Evolutionary conservation across 176 grass and related monocot genomes (phyloP), one percentile per base, ranked within the genome.

Genomic region (Saccharum officinarum): DNA sequence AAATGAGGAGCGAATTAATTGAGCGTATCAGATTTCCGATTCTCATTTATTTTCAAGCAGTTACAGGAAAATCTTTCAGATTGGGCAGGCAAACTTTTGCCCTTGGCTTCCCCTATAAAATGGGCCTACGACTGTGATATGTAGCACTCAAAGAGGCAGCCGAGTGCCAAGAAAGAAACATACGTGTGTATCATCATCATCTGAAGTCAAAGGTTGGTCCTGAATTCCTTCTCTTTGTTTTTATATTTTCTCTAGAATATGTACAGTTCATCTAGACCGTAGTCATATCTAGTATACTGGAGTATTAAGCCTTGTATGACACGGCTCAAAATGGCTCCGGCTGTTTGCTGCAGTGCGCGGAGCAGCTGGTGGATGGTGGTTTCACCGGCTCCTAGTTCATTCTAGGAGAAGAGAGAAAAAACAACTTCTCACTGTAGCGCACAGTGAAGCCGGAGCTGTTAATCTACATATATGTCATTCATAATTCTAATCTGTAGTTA

Each of bases 81-180:
- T 79, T 33, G 40, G 0, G 0, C 4, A 4, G 26, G 4, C 15
- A 65, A n/a, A 6, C 1, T 46, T 79, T 17, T 28, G 25, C 25
- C 60, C 77, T 10, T 79, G 77, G 15, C 60, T 10, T 79, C 2
- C 4, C 40, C 40, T 79, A 79, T 66, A 79, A 65, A 79, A 66
- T 4, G 39, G 39, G 0, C 40, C 7, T 79, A 23, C 28, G 54
- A 39, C 49, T 18, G 49, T 18, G 16, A 55, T 20, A 3, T 62
- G 76, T 38, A 64, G 23, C 17, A 55, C 39, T 18, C 15, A 0
- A 12, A 30, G 39, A 36, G 8, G 41, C 9, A 50, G 10, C 17
- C 0, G 5, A 79, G 39, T 79, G 13, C 25, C 17, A 36, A 67
- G 41, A 34, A 36, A 80, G 5, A 64, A 13, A n/a, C 6, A 7